These are phyloP conservation scores for Phytopythium mirpurense DNA, from an alignment of 352 stramenopile species.

Conservation along the genomic window DNA sequence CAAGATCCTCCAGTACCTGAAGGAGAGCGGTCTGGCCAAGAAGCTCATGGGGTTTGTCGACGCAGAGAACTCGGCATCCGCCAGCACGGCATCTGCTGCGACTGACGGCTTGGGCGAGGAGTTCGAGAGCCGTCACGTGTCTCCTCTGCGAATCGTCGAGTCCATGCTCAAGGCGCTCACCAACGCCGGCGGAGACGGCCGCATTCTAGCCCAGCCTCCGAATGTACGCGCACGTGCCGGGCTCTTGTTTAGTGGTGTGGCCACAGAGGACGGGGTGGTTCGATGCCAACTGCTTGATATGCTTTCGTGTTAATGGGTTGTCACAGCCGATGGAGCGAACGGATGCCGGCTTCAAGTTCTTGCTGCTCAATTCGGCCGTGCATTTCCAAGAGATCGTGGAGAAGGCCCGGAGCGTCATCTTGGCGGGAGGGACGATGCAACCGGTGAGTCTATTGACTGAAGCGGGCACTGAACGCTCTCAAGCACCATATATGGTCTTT, in stretches of 20 bases:
- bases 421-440: slow-evolving; percentile 98
- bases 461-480: too few species aligned
- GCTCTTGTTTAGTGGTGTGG: not conserved
- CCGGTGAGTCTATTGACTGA: slow-evolving; percentile 62
- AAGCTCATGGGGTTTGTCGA: slow-evolving; percentile 83
- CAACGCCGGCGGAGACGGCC: slow-evolving; percentile 57
- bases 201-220: slow-evolving; percentile 58
- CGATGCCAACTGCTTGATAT: not conserved
- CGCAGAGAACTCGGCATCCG: slow-evolving; percentile 13
- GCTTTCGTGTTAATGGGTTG: not conserved
- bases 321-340: slow-evolving; percentile 34
- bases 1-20: slow-evolving; percentile 82
- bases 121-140: slow-evolving; percentile 78
- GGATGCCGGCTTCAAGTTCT: slow-evolving; percentile 87
- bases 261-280: not conserved
- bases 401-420: slow-evolving; percentile 92
- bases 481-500: too few species aligned
- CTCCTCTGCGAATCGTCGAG: slow-evolving; percentile 73
- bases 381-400: slow-evolving; percentile 95
- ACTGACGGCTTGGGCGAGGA: slow-evolving; percentile 25
- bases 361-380: slow-evolving; percentile 93
- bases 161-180: slow-evolving; percentile 74
- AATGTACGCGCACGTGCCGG: slow-evolving; percentile 29
- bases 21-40: slow-evolving; percentile 72
- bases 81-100: not conserved